Evolutionary conservation across 2,329 filamentous ascomycete species (phyloP).

Genomic region (Neophaeococcomyces aloes): DNA sequence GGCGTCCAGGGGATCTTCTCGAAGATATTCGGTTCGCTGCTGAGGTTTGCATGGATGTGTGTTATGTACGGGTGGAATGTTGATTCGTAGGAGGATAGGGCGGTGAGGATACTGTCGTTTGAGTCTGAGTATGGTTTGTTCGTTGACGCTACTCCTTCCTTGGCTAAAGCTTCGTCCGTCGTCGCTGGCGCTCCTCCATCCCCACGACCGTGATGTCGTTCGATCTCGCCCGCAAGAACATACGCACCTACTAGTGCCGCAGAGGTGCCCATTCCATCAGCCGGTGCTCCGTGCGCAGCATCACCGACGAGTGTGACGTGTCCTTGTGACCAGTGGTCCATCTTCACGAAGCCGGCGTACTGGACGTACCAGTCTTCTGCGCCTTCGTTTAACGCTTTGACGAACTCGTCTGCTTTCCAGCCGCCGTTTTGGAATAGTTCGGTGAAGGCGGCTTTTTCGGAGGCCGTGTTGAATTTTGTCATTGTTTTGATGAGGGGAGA

Average conservation of each 20-base stretch:
- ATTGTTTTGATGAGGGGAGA: conserved; percentile 24
- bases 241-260: conserved; percentile 35
- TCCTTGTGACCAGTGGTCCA: conserved; percentile 36
- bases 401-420: conserved; percentile 23
- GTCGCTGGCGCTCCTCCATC: no score
- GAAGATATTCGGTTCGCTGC: conserved; percentile 7
- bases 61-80: conserved; percentile 37
- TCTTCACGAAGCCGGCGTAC: conserved; percentile 35
- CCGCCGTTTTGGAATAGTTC: conserved; percentile 30
- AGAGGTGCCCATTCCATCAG: conserved; percentile 45
- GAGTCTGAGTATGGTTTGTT: no score
- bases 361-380: conserved; percentile 40
- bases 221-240: conserved; percentile 30
- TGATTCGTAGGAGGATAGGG: conserved; percentile 36
- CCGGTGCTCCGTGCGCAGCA: conserved; percentile 40
- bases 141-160: no score
- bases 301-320: conserved; percentile 46
- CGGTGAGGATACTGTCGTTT: conserved; percentile 29
- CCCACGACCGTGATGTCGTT: no score
- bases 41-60: conserved; percentile 29
- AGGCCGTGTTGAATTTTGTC: conserved; percentile 25
- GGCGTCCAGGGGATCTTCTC: conserved; percentile 23
- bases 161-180: no score
- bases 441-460: conserved; percentile 32
- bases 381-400: conserved; percentile 31